A percentile compares a stretch with the other conserved stretches of the same genome.
Evolutionary conservation across 2,329 filamentous ascomycete genomes (phyloP).

Genomic region (Onygenales sp.): DNA sequence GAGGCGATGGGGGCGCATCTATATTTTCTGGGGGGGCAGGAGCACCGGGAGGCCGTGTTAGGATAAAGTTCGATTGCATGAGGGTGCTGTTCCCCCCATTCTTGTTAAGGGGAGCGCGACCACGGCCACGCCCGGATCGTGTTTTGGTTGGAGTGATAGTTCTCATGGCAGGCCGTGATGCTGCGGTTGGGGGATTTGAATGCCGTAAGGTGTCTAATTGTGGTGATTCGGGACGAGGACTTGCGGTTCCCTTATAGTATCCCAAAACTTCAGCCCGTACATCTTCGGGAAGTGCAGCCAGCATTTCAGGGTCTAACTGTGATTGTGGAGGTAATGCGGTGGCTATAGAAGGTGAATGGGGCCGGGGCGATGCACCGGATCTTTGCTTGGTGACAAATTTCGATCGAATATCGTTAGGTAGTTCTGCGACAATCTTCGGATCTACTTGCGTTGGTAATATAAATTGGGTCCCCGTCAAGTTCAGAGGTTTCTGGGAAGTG

Average conservation of each 20-base stretch:
- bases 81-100: slow-evolving; percentile 50
- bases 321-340: slow-evolving; percentile 52
- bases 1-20: slow-evolving; percentile 17
- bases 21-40: slow-evolving; percentile 10
- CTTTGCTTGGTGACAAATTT: slow-evolving; percentile 56
- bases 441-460: slow-evolving; percentile 76
- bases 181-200: slow-evolving; percentile 36
- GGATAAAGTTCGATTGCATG: slow-evolving; percentile 64
- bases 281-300: slow-evolving; percentile 74
- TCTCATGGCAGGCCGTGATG: slow-evolving; percentile 27
- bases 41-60: slow-evolving; percentile 21
- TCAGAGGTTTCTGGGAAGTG: slow-evolving; percentile 53
- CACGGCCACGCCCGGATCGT: slow-evolving; percentile 42
- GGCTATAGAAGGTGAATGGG: slow-evolving; percentile 23
- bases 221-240: slow-evolving; percentile 24
- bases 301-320: slow-evolving; percentile 75
- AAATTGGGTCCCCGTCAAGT: slow-evolving; percentile 82
- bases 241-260: slow-evolving; percentile 46
- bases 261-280: slow-evolving; percentile 75
- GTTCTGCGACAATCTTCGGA: slow-evolving; percentile 67
- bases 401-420: slow-evolving; percentile 73
- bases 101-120: slow-evolving; percentile 42
- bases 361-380: slow-evolving; percentile 16
- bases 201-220: slow-evolving; percentile 33
- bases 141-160: slow-evolving; percentile 57